phyloP scores from a whole-genome alignment of 257 asterid species.

The Rauvolfia tetraphylla region DNA sequence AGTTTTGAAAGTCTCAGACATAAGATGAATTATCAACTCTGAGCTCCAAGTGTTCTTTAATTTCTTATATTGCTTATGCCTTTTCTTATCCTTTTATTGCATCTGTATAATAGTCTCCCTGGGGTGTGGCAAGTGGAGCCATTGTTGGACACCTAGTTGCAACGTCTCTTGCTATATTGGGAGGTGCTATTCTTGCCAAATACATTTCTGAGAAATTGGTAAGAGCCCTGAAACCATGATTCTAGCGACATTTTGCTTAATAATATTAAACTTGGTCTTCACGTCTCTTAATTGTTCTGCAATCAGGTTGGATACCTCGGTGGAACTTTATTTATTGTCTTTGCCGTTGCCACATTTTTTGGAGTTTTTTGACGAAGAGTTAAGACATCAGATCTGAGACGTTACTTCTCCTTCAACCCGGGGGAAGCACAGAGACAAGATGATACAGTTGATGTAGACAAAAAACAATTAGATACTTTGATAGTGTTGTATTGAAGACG shows the following conservation, averaged over 20 bases:
- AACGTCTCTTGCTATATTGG: slow-evolving; percentile 75
- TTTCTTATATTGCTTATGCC: neutral
- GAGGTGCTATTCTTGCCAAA: slow-evolving; percentile 90
- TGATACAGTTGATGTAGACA: neutral
- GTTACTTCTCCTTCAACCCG: neutral
- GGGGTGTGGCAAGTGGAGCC: slow-evolving; percentile 99
- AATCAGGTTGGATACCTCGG: slow-evolving; percentile 91
- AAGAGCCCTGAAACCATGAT: slow-evolving; percentile 6
- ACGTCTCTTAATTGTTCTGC: slow-evolving; percentile 14
- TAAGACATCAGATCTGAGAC: neutral
- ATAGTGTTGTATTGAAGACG: neutral
- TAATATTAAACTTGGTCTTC: neutral
- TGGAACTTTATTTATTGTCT: slow-evolving; percentile 68
- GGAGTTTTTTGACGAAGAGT: slow-evolving; percentile 62
- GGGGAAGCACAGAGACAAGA: neutral
- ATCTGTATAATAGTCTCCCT: slow-evolving; percentile 60
- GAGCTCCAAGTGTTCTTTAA: neutral
- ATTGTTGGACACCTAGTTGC: slow-evolving; percentile 81
- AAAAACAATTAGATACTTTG: neutral
- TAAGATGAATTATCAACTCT: neutral
- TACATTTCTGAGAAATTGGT: slow-evolving; percentile 96
- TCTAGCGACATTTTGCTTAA: neutral
- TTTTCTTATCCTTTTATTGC: neutral
- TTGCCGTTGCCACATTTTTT: slow-evolving; percentile 81
- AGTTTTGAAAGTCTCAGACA: neutral